Percentiles rank a stretch among this genome's conserved stretches.
Evolutionary conservation across 139 green algal genomes (phyloP).

Genomic region (Micractinium sp.): DNA sequence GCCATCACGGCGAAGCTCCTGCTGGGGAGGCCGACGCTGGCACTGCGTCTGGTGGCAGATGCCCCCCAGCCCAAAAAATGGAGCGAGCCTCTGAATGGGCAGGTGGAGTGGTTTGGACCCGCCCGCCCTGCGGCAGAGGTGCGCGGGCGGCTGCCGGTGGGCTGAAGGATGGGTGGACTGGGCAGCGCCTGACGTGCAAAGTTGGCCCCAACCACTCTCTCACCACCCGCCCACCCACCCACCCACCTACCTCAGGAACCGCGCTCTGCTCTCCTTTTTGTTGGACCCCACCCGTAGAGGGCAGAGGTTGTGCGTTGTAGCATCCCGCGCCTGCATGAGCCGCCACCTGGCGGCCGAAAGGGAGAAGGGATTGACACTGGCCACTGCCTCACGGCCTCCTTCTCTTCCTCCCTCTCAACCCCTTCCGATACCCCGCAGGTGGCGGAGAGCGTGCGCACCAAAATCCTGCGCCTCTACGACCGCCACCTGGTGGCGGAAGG

Average conservation of each 20-base stretch:
- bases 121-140: constrained; percentile 53
- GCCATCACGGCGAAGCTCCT: neutral
- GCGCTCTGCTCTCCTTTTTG: neutral
- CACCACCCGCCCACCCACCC: no score
- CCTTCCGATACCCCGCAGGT: constrained; percentile 54
- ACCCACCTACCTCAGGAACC: no score
- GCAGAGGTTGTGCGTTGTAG: no score
- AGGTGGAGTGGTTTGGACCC: constrained; percentile 66
- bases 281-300: neutral
- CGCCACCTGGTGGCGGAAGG: constrained; percentile 70
- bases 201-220: no score
- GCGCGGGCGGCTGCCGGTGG: no score
- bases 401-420: neutral
- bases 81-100: constrained; percentile 64
- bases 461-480: constrained; percentile 84
- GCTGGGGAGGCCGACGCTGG: neutral
- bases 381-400: neutral
- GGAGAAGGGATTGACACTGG: no score
- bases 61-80: neutral
- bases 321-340: neutral
- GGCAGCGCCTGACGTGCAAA: neutral
- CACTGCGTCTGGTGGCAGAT: constrained; percentile 39
- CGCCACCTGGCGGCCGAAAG: neutral
- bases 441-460: constrained; percentile 57
- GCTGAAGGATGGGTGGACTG: neutral